These are phyloP conservation scores for Malassezia brasiliensis DNA, from an alignment of 1,284 basidiomycete species.

Conservation along the genomic window DNA sequence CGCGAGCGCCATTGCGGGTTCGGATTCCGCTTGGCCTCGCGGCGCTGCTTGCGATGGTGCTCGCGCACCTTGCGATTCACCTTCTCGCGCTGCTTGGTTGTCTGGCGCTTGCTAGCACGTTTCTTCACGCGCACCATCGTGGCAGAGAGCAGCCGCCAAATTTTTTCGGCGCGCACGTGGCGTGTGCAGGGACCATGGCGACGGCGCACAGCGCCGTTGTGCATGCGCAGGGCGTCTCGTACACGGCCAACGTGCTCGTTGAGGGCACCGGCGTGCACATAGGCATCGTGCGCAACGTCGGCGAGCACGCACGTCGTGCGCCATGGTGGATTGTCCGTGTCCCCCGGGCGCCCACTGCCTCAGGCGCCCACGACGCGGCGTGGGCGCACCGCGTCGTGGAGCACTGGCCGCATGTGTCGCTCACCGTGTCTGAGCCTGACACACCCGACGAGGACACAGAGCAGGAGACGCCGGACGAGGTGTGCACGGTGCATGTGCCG, in stretches of 20 bases:
- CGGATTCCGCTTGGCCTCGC: constrained; percentile 66
- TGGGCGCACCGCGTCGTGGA: background rate
- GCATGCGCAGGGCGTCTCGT: background rate
- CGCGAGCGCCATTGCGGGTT: constrained; percentile 63
- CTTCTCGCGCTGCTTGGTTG: constrained; percentile 42
- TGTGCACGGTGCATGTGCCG: background rate
- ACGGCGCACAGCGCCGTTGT: background rate
- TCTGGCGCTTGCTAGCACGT: constrained; percentile 38
- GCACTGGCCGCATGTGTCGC: background rate
- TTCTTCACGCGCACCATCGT: constrained; percentile 37
- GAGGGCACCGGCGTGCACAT: background rate
- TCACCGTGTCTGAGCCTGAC: background rate
- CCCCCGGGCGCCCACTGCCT: background rate
- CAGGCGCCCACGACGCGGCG: background rate
- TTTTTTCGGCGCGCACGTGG: constrained; percentile 4
- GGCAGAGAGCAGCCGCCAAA: background rate
- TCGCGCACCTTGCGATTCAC: constrained; percentile 43
- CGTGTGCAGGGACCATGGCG: background rate
- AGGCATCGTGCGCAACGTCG: background rate
- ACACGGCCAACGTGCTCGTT: background rate
- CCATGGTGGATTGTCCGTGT: background rate
- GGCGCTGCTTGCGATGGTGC: constrained; percentile 49
- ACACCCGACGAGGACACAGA: background rate
- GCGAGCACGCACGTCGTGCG: background rate
- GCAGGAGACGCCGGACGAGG: background rate